A percentile compares a stretch with the other conserved stretches of the same genome.
These are phyloP conservation scores for Gliomastix tumulicola DNA, from an alignment of 2,329 filamentous ascomycete genomes.

Conservation along the genomic window DNA sequence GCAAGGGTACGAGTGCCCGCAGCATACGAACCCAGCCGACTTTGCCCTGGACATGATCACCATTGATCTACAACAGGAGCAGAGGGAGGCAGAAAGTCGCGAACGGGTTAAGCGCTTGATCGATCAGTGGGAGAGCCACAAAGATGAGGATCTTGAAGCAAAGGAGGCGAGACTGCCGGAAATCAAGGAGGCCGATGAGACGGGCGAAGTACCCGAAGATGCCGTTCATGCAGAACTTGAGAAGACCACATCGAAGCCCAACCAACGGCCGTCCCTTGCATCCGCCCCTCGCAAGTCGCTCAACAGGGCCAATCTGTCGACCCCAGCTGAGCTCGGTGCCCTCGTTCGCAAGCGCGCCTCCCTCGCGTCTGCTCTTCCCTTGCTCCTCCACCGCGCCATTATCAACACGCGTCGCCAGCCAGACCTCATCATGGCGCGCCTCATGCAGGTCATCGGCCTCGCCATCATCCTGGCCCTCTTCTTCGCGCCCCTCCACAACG, in stretches of 20 bases:
- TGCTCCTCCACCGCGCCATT: slow-evolving; percentile 59
- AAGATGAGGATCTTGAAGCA: no score
- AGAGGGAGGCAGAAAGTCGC: slow-evolving; percentile 55
- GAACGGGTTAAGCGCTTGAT: slow-evolving; percentile 56
- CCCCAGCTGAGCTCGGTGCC: slow-evolving; percentile 65
- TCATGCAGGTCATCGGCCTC: slow-evolving; percentile 60
- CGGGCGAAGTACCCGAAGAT: not conserved
- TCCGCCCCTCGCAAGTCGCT: slow-evolving; percentile 28
- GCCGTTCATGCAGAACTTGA: not conserved
- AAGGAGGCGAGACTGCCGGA: not conserved
- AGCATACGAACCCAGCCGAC: slow-evolving; percentile 69
- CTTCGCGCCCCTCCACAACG: slow-evolving; percentile 62
- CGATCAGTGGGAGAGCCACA: slow-evolving; percentile 39
- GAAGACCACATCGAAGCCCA: not conserved
- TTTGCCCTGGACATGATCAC: slow-evolving; percentile 74
- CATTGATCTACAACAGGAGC: slow-evolving; percentile 61
- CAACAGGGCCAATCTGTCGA: slow-evolving; percentile 43
- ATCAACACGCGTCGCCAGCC: slow-evolving; percentile 66
- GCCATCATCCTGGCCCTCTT: slow-evolving; percentile 59
- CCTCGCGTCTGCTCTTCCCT: slow-evolving; percentile 55
- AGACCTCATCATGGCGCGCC: slow-evolving; percentile 54
- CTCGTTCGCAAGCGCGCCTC: slow-evolving; percentile 57
- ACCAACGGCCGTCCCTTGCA: slow-evolving; percentile 7
- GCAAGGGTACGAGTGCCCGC: slow-evolving; percentile 58
- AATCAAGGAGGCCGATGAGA: not conserved